Evolutionary conservation across 163 green algal genomes (phyloP), one percentile per base, ranked within the genome.

Genomic region (Chlamydomonas reinhardtii): DNA sequence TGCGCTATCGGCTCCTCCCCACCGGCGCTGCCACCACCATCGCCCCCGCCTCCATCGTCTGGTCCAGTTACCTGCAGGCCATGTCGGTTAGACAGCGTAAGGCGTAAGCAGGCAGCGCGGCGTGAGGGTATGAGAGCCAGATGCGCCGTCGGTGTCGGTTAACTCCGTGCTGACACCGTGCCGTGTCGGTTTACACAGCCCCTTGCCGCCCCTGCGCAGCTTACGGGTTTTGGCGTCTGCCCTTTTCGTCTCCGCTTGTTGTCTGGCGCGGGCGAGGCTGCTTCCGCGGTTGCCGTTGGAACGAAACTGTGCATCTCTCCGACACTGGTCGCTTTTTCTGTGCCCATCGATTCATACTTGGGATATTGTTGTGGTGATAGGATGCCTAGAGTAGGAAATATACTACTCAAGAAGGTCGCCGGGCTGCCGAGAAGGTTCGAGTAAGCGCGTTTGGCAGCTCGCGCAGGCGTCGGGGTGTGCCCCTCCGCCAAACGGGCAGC

Each of bases 301-400:
- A n/a, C n/a, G n/a, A n/a, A n/a, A n/a, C n/a, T n/a, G n/a, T n/a
- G n/a, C n/a, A n/a, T n/a, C n/a, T n/a, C n/a, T n/a, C n/a, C n/a
- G n/a, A n/a, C n/a, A n/a, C n/a, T n/a, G 24, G 59, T 22, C 31
- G 25, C 17, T 16, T 66, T 29, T 4, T 29, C 59, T 31, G 48
- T 56, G 48, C 48, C 31, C 59, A 66, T 29, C 56, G 59, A 29
- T 4, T 66, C 59, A 29, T 31, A 31, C 31, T 29, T 66, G 2
- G 59, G 0, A 1, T 19, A 1, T 16, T 66, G 22, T 31, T 66
- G 39, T 43, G 76, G 64, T 6, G 76, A 62, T 9, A 75, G 24
- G 5, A 84, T n/a, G 6, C 5, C 64, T 14, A 84, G 76, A 4
- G 35, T 34, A 16, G 76, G 76, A 52, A 84, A 75, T n/a, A 84